Conservation (phyloP, 257 asterid species). For the Capsicum pubescens region DNA sequence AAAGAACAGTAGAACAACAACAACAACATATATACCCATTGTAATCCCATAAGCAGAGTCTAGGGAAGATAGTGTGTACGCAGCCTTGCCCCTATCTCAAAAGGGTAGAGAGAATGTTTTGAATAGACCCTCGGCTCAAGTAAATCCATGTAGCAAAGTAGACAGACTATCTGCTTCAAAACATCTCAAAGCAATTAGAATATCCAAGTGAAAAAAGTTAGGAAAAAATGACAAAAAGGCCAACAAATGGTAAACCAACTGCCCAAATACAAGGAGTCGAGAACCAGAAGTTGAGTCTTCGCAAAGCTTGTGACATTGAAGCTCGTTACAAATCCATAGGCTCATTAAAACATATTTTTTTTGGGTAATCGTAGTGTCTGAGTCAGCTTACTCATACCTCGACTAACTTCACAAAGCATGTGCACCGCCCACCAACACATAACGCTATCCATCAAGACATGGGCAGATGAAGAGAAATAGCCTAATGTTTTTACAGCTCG, state of each 20-base stretch:
- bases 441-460: neutral
- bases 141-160: neutral
- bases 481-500: neutral
- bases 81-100: no score
- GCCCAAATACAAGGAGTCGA: neutral
- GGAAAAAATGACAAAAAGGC: neutral
- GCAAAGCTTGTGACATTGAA: neutral
- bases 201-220: neutral
- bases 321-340: neutral
- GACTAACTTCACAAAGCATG: neutral
- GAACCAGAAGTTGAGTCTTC: neutral
- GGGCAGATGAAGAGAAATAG: neutral
- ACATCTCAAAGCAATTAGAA: neutral
- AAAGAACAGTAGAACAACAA: no score
- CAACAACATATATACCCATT: no score
- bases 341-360: neutral
- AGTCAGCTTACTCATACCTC: rapidly evolving
- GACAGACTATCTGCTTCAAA: neutral
- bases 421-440: neutral
- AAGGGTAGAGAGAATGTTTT: no score
- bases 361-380: rapidly evolving
- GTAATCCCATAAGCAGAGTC: no score
- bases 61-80: no score
- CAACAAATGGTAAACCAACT: neutral
- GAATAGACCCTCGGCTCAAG: no score